A percentile compares a stretch with the other conserved stretches of the same genome.
Conservation (phyloP, 352 stramenopile genomes). For the Pythium monospermum region DNA sequence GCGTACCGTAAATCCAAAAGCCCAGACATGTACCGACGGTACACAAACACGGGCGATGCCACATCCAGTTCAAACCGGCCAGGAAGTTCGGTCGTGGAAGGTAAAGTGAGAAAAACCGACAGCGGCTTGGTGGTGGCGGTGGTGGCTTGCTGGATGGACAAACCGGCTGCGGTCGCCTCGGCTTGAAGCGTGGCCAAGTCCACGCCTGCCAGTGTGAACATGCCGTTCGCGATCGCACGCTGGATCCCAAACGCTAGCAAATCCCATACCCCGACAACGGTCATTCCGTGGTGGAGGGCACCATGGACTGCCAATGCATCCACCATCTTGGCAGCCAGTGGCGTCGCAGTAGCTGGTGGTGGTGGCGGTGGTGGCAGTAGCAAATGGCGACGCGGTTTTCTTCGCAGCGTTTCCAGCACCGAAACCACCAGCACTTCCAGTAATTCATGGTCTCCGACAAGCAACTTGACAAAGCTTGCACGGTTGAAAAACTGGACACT, state of each 20-base stretch:
- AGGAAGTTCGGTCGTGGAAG: conserved; percentile 50
- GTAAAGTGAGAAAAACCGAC: conserved; percentile 54
- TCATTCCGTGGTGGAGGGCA: neutral
- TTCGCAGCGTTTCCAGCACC: conserved; percentile 63
- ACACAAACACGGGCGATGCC: conserved; percentile 88
- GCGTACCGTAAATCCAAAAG: conserved; percentile 98
- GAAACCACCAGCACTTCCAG: conserved; percentile 68
- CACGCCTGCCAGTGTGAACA: conserved; percentile 39
- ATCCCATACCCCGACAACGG: conserved; percentile 45
- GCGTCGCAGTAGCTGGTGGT: neutral
- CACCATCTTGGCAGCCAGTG: neutral
- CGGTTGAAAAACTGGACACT: conserved; percentile 99
- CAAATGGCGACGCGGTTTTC: conserved; percentile 26
- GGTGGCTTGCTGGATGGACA: conserved; percentile 26
- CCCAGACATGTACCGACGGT: conserved; percentile 94
- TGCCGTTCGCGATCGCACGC: conserved; percentile 17
- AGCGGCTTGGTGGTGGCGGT: no score
- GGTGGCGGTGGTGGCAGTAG: no score
- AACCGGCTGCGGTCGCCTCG: conserved; percentile 37
- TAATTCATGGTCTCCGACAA: conserved; percentile 69
- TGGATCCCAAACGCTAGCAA: conserved; percentile 63
- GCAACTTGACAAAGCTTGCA: conserved; percentile 92
- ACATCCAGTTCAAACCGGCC: conserved; percentile 71
- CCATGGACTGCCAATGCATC: neutral
- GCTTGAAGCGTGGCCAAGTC: conserved; percentile 36